These are phyloP conservation scores for Gynostemma pentaphyllum DNA, from an alignment of 306 rosid species.

Conservation along the genomic window DNA sequence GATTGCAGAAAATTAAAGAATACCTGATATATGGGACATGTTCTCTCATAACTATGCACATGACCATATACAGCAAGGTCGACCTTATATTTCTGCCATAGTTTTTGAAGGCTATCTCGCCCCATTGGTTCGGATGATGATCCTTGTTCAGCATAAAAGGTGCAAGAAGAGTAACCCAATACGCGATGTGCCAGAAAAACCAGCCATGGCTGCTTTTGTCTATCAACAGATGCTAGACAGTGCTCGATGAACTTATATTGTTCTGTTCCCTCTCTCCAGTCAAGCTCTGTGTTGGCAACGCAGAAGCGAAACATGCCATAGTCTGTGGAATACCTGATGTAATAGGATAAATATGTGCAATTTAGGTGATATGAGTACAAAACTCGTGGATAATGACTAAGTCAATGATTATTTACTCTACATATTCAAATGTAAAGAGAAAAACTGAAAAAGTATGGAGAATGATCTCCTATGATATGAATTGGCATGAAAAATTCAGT, in stretches of 20 bases:
- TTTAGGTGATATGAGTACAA: neutral
- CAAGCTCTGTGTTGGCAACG: conserved; percentile 83
- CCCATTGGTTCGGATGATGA: conserved; percentile 98
- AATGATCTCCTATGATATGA: neutral
- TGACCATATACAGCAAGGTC: conserved; percentile 90
- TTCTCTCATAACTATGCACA: conserved; percentile 89
- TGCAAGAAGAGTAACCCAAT: conserved; percentile 73
- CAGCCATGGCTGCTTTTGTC: conserved; percentile 95
- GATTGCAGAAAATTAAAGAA: conserved; percentile 11
- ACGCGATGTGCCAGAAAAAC: conserved; percentile 92
- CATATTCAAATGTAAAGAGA: neutral
- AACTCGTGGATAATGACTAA: neutral
- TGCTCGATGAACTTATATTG: conserved; percentile 75
- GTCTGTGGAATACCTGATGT: conserved; percentile 59
- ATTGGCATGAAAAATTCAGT: neutral
- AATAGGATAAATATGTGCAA: neutral
- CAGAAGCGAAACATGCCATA: conserved; percentile 95
- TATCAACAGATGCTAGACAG: conserved; percentile 76
- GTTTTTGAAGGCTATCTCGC: conserved; percentile 76
- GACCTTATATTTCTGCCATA: conserved; percentile 96
- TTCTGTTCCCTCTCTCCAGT: conserved; percentile 88
- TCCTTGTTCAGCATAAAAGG: conserved; percentile 68
- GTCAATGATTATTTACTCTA: neutral
- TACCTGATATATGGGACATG: conserved; percentile 91
- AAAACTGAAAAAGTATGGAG: neutral